Evolutionary conservation across 805 yeast species (phyloP).

Genomic region (Wickerhamomyces bisporus): DNA sequence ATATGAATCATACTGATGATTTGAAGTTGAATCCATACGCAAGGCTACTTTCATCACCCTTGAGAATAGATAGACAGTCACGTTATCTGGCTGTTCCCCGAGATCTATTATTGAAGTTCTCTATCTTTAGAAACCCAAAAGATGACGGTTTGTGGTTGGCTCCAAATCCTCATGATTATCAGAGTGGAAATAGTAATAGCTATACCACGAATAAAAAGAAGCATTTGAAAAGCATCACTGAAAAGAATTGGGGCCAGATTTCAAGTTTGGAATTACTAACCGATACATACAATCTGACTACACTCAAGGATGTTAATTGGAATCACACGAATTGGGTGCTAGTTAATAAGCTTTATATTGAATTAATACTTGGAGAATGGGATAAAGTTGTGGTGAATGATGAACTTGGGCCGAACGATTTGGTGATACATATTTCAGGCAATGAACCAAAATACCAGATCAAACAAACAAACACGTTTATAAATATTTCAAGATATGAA

Average conservation of each 20-base stretch:
- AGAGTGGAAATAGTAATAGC: conserved; percentile 8
- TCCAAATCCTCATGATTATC: conserved; percentile 7
- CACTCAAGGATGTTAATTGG: conserved; percentile 8
- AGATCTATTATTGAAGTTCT: conserved; percentile 6
- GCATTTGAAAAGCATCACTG: conserved; percentile 1
- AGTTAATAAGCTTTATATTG: conserved; percentile 10
- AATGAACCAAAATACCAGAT: neutral
- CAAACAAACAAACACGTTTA: neutral
- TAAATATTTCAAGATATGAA: neutral
- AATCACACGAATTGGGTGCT: conserved; percentile 8
- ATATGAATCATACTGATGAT: conserved; percentile 10
- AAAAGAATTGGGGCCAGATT: conserved; percentile 7
- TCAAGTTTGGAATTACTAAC: conserved; percentile 14
- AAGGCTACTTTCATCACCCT: conserved; percentile 34
- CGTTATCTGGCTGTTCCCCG: conserved; percentile 22
- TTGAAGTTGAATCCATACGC: conserved; percentile 33
- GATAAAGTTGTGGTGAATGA: neutral
- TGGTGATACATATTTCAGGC: neutral
- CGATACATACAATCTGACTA: conserved; percentile 8
- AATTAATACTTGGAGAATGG: conserved; percentile 2
- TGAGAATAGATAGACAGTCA: conserved; percentile 34
- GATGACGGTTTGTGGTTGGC: conserved; percentile 5
- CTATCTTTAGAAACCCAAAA: conserved; percentile 3
- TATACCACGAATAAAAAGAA: conserved; percentile 8
- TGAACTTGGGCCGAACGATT: neutral